Conservation (phyloP, 768 basidiomycete genomes). For the Dioszegia crocea region DNA sequence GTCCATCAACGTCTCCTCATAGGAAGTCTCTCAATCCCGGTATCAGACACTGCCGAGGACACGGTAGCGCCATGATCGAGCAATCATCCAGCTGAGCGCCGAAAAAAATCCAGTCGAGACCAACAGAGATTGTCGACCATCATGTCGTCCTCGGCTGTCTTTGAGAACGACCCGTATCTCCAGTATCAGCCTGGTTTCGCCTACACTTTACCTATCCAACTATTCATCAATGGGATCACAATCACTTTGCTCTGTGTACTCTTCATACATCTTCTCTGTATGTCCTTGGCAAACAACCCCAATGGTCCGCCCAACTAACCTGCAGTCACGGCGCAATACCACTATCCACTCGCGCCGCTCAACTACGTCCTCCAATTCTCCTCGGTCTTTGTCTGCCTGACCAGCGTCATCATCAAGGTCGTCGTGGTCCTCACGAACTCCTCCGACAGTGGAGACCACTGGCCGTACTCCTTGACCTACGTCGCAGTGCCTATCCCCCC, state of each 20-base stretch:
- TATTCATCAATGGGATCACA: conserved; percentile 77
- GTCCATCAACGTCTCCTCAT: no score
- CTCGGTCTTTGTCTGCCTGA: conserved; percentile 73
- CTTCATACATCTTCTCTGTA: conserved; percentile 76
- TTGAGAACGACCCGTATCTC: conserved; percentile 66
- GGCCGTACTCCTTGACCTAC: conserved; percentile 97
- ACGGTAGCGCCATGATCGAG: no score
- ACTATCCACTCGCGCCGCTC: conserved; percentile 85
- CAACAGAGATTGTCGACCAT: not conserved
- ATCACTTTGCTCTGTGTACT: conserved; percentile 79
- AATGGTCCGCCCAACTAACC: no score
- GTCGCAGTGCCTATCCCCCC: conserved; percentile 75
- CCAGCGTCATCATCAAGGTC: conserved; percentile 71
- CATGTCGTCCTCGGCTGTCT: conserved; percentile 7
- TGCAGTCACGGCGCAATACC: conserved; percentile 89
- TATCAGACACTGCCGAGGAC: no score
- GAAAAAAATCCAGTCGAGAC: no score
- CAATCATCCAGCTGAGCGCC: no score
- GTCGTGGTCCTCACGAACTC: conserved; percentile 66
- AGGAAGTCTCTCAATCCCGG: no score
- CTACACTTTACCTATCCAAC: conserved; percentile 83
- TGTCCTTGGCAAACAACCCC: no score
- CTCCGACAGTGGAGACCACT: conserved; percentile 62
- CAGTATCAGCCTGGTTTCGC: conserved; percentile 72
- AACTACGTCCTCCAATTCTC: conserved; percentile 88